Evolutionary conservation across 805 yeast genomes (phyloP), one percentile per base, ranked within the genome.

Genomic region (Clavispora phyllophila): DNA sequence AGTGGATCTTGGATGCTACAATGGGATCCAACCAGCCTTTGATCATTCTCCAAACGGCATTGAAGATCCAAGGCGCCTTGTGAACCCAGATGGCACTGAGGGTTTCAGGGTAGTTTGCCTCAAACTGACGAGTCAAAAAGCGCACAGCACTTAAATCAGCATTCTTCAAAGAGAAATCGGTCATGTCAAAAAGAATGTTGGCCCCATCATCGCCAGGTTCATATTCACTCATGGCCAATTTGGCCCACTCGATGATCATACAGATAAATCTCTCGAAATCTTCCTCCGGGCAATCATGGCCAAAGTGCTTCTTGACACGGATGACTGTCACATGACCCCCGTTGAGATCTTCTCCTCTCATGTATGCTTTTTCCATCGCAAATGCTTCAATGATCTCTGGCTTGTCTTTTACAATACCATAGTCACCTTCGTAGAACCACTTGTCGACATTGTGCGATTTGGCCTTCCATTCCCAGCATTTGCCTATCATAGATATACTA

Each of bases 1-100:
- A 93, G 34, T 78, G 77, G 54, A 93, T 86, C 66, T 91, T 91
- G 23, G 91, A 75, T 0, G 96, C 96, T 40, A 91, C 97, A 14
- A 87, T 96, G 2, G 98, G 98, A 61, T 93, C 98, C 47, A 91
- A 72, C 98, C 97, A 91, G 54, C 83, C 83, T 63, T 87, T 88
- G 56, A 93, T 81, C 53, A 91, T 79, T 53, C 83, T 84, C 98
- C 99, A 93, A 47, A 91, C 87, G 23, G 96, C 91, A 43, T 86
- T 81, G 71, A 93, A 93, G 40, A 93, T 79, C 97, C 97, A 89
- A 19, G 99, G 99, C 0, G 99, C 97, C 56, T 86, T 85, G 68
- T 88, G 96, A 48, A 93, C 82, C 56, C 88, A 76, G 42, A 93
- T 68, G 41, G 78, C 78, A 18, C 96, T 96, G 42, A 93, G 75